These are phyloP conservation scores for Saccharum officinarum DNA, from an alignment of 176 grass and related monocot genomes.

Conservation along the genomic window DNA sequence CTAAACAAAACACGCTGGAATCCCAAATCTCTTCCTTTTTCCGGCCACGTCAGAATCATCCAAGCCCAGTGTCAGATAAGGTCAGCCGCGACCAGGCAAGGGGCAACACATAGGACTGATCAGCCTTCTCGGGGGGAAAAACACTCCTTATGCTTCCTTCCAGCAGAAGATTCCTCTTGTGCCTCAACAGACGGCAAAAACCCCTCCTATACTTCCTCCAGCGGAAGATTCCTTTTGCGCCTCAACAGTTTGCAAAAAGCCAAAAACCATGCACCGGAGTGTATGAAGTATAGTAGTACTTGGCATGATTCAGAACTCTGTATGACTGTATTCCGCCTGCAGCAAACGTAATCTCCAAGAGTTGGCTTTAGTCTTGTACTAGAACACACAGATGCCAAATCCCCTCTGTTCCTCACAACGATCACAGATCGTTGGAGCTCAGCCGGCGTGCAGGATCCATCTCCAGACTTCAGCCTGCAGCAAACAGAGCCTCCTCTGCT, in stretches of 20 bases:
- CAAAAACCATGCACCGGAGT: not conserved
- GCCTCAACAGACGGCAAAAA: not conserved
- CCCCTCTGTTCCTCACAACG: not conserved
- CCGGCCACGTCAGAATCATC: not conserved
- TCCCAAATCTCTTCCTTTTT: not conserved
- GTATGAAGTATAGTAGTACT: not conserved
- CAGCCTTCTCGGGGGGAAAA: no score
- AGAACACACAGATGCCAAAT: not conserved
- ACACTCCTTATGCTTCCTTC: slow-evolving; percentile 6
- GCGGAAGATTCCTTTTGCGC: no score
- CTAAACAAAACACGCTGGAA: not conserved
- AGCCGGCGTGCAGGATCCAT: not conserved
- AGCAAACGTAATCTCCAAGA: not conserved
- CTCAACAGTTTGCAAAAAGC: not conserved
- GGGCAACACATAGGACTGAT: not conserved
- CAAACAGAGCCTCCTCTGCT: not conserved
- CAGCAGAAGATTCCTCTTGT: not conserved
- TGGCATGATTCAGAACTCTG: not conserved
- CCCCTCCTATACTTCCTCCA: no score
- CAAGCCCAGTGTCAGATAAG: not conserved
- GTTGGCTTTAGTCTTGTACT: not conserved
- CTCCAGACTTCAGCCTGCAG: not conserved
- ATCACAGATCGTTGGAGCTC: not conserved
- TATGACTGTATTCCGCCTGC: not conserved
- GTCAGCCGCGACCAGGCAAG: not conserved